Base-by-base conservation (phyloP, 306 rosid species). In the Luffa aegyptiaca region DNA sequence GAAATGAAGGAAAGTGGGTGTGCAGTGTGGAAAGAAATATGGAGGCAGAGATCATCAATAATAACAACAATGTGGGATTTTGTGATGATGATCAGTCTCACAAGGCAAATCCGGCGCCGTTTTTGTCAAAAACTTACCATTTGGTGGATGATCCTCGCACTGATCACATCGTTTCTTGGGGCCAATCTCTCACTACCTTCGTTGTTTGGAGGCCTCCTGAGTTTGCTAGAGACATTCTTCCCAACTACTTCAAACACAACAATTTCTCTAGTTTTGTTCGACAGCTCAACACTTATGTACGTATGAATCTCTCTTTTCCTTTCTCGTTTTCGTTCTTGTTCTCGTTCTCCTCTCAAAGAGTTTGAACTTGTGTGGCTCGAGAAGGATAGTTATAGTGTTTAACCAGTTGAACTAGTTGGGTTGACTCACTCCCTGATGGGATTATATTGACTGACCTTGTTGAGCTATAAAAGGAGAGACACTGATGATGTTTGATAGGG, bases 211-310 rank as follows among this genome's bases (percentile, higher is more conserved):
- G 90, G 17, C 94, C 97, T 8, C 86, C 95, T 21, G 95, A 90
- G 83, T 92, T 92, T 59, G 90, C 97, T 17, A 86, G 88, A 76
- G 90, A 92, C 68, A 91, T 92, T 72, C 97, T 92, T 75, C 97
- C 97, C 1, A 92, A 88, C 81, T 92, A 87, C 79, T 92, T 92
- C 93, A 92, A 92, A 72, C 97, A 92, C 88, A 92, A 92, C 90
- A 92, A 92, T 83, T 92, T 92, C 88, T 92, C 97, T 10, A 92
- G 97, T 87, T 92, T 92, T 82, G 97, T 92, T 77, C 81, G 97
- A 18, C 97, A 92, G 76, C 97, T 92, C 80, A 92, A 92, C 61
- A 90, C 97, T 70, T 92, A 92, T 77, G 97, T 92, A 44, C 64
- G 89, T 41, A 70, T 83, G 31, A 48, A 9, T 4, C 53, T 46